A percentile compares a stretch with the other conserved stretches of the same genome.
phyloP scores from a whole-genome alignment of 139 green algal species.

The Chlamydomonas eustigma region DNA sequence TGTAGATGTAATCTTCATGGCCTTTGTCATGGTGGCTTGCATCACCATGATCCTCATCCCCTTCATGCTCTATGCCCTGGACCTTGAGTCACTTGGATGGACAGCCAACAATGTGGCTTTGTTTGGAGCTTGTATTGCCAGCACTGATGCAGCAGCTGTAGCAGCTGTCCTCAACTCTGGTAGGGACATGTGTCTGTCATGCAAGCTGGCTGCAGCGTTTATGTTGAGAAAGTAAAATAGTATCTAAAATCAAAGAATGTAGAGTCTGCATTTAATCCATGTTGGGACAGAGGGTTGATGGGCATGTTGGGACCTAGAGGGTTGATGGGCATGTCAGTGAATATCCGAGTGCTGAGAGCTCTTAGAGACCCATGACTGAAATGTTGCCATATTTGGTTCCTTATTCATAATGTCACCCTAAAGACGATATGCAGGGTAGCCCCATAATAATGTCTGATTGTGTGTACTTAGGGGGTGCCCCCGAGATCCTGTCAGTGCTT shows the following conservation, averaged over 20 bases:
- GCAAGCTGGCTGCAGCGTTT: not conserved
- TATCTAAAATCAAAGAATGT: too few species aligned
- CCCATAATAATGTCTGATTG: too few species aligned
- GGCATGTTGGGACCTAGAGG: too few species aligned
- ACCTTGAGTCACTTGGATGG: constrained; percentile 57
- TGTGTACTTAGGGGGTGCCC: constrained; percentile 65
- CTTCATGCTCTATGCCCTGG: constrained; percentile 72
- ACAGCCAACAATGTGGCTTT: constrained; percentile 40
- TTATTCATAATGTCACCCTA: too few species aligned
- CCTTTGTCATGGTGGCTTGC: constrained; percentile 68
- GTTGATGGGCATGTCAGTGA: too few species aligned
- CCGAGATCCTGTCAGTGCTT: constrained; percentile 65
- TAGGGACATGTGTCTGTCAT: constrained; percentile 19
- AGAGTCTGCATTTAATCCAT: too few species aligned
- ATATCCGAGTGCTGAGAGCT: too few species aligned
- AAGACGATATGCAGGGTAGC: too few species aligned
- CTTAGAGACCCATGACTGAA: too few species aligned
- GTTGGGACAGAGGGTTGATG: too few species aligned
- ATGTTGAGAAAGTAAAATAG: too few species aligned
- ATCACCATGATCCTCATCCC: constrained; percentile 60
- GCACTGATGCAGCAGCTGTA: constrained; percentile 78
- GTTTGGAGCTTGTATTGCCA: constrained; percentile 69
- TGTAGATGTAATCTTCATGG: constrained; percentile 55
- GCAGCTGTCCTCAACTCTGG: constrained; percentile 60
- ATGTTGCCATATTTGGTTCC: too few species aligned